A percentile compares a stretch with the other conserved stretches of the same genome.
Conservation (phyloP, 306 rosid genomes). For the Pueraria montana region DNA sequence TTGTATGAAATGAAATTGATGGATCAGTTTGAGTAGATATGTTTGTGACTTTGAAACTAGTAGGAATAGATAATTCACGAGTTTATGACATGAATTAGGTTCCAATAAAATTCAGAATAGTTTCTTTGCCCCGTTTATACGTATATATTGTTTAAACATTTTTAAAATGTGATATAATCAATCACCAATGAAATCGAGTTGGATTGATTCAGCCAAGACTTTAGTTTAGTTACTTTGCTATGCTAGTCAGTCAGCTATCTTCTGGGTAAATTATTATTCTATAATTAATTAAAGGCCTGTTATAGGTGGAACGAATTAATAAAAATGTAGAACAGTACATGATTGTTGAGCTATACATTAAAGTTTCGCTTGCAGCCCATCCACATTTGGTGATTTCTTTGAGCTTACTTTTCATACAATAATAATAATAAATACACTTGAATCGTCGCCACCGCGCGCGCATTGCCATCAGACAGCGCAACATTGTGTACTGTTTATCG, state of each 20-base stretch:
- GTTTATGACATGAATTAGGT: background rate
- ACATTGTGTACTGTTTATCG: conserved; percentile 50
- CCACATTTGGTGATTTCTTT: conserved; percentile 23
- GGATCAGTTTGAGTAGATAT: background rate
- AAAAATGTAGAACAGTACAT: background rate
- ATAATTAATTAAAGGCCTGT: conserved; percentile 22
- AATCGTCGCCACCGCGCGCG: conserved; percentile 21
- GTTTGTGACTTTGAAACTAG: background rate
- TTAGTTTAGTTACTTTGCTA: conserved; percentile 9
- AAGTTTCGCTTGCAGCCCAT: conserved; percentile 27
- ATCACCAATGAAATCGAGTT: no score
- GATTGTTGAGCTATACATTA: conserved; percentile 29
- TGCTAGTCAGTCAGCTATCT: conserved; percentile 8
- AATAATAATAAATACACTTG: conserved; percentile 27
- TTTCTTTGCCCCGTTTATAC: background rate
- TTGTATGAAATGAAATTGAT: no score
- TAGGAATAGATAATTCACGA: background rate
- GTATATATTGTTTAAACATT: no score
- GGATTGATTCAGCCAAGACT: background rate
- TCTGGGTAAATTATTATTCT: conserved; percentile 27
- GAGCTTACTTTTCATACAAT: conserved; percentile 28
- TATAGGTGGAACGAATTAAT: background rate
- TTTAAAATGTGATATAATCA: no score
- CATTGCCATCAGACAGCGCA: conserved; percentile 14
- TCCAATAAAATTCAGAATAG: background rate